Evolutionary conservation across 2,329 filamentous ascomycete genomes (phyloP).

Genomic region (Trichoderma asperellum): DNA sequence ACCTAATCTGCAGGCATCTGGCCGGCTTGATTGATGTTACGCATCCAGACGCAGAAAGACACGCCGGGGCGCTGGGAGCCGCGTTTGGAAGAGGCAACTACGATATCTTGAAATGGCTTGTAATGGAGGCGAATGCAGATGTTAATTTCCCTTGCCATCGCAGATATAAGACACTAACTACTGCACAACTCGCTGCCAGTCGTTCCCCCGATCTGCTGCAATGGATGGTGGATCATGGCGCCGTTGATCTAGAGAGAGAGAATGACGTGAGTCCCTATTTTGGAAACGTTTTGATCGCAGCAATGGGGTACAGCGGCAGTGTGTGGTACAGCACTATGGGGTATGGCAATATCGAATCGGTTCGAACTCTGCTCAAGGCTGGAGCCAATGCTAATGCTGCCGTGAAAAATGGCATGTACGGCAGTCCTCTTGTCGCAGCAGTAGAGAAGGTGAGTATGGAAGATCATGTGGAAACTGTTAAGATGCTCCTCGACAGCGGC

Average conservation of each 20-base stretch:
- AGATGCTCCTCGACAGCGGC: neutral
- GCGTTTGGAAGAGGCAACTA: neutral
- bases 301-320: no score
- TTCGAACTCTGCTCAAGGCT: neutral
- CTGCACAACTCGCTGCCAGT: neutral
- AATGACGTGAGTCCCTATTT: accelerated
- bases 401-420: neutral
- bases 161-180: no score
- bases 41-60: neutral
- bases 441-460: neutral
- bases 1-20: neutral
- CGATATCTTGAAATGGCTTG: neutral
- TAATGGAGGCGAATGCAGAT: neutral
- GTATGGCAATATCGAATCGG: accelerated
- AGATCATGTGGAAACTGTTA: neutral
- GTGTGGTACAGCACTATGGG: no score
- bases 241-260: neutral
- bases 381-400: constrained; percentile 8
- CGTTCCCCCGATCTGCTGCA: neutral
- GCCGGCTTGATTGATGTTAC: neutral
- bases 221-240: neutral
- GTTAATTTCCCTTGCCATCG: neutral
- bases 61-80: neutral
- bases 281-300: neutral
- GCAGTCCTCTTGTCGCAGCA: constrained; percentile 7